These are phyloP conservation scores for Poterioochromonas sp. DNA, from an alignment of 352 stramenopile species.

Conservation along the genomic window DNA sequence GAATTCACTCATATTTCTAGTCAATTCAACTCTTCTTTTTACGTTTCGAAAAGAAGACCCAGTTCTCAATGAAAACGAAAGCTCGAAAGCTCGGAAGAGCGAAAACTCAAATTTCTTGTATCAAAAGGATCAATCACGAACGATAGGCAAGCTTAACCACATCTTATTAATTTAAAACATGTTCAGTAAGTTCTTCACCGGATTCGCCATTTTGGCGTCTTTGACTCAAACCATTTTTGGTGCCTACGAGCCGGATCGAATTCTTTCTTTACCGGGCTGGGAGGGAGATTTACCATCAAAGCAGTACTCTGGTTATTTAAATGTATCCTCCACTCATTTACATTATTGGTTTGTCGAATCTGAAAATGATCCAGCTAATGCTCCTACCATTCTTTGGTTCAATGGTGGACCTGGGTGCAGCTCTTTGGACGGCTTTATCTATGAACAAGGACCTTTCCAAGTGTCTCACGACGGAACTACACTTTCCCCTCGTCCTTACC, in stretches of 20 bases:
- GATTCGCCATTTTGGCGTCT: too few species aligned
- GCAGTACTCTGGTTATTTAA: slow-evolving; percentile 50
- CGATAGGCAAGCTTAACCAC: too few species aligned
- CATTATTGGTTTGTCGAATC: slow-evolving; percentile 53
- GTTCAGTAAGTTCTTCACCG: too few species aligned
- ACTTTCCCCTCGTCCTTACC: slow-evolving; percentile 45
- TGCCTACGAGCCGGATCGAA: slow-evolving; percentile 13
- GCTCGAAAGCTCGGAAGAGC: too few species aligned
- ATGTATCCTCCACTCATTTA: slow-evolving; percentile 45
- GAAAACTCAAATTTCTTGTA: too few species aligned
- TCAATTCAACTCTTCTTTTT: too few species aligned
- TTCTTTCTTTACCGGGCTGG: slow-evolving; percentile 44
- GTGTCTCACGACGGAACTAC: slow-evolving; percentile 44
- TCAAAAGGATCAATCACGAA: too few species aligned
- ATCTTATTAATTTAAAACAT: too few species aligned
- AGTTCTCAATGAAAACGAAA: too few species aligned
- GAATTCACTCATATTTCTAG: too few species aligned
- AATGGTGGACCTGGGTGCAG: slow-evolving; percentile 59
- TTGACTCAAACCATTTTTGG: too few species aligned
- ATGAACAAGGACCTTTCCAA: slow-evolving; percentile 54
- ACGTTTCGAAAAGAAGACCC: too few species aligned
- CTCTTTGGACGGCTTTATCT: slow-evolving; percentile 64
- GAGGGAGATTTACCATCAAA: slow-evolving; percentile 45
- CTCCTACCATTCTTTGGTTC: slow-evolving; percentile 57
- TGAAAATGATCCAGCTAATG: slow-evolving; percentile 40